Evolutionary conservation across 2,329 filamentous ascomycete species (phyloP).

Genomic region (Tolypocladium tropicale): DNA sequence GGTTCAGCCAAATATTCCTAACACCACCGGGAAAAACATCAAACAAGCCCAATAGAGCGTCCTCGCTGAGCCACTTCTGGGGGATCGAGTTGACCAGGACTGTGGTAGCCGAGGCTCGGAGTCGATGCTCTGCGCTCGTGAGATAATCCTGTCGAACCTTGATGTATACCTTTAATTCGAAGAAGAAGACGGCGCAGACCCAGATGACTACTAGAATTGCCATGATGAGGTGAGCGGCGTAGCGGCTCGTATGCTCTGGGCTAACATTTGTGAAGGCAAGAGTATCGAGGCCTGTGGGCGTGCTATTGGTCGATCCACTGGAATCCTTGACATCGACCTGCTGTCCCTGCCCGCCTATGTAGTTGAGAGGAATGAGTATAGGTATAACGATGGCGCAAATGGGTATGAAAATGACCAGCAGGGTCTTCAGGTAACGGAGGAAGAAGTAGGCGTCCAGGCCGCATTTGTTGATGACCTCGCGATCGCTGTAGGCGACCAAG

Average conservation of each 20-base stretch:
- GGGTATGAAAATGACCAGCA: slow-evolving; percentile 86
- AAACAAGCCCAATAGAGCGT: slow-evolving; percentile 74
- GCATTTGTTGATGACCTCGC: slow-evolving; percentile 88
- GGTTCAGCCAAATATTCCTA: slow-evolving; percentile 92
- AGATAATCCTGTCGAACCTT: slow-evolving; percentile 90
- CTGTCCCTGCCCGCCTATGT: slow-evolving; percentile 56
- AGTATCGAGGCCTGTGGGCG: slow-evolving; percentile 59
- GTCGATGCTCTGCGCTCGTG: slow-evolving; percentile 86
- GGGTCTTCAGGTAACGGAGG: slow-evolving; percentile 66
- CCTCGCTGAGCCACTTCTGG: slow-evolving; percentile 75
- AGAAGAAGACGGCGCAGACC: slow-evolving; percentile 79
- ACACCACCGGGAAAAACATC: slow-evolving; percentile 95
- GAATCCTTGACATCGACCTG: slow-evolving; percentile 31
- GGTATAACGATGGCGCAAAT: slow-evolving; percentile 70
- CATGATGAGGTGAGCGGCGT: slow-evolving; percentile 77
- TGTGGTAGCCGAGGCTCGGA: slow-evolving; percentile 89
- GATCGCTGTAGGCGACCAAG: slow-evolving; percentile 59
- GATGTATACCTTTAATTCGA: slow-evolving; percentile 79
- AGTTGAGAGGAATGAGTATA: slow-evolving; percentile 79
- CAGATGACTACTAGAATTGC: slow-evolving; percentile 70
- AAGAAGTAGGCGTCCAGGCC: slow-evolving; percentile 98
- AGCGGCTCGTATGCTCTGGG: slow-evolving; percentile 52
- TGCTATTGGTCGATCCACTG: slow-evolving; percentile 13
- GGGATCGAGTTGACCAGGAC: slow-evolving; percentile 90
- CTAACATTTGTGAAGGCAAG: slow-evolving; percentile 84